Conservation (phyloP, 768 basidiomycete genomes). For the Cyathus striatus region DNA sequence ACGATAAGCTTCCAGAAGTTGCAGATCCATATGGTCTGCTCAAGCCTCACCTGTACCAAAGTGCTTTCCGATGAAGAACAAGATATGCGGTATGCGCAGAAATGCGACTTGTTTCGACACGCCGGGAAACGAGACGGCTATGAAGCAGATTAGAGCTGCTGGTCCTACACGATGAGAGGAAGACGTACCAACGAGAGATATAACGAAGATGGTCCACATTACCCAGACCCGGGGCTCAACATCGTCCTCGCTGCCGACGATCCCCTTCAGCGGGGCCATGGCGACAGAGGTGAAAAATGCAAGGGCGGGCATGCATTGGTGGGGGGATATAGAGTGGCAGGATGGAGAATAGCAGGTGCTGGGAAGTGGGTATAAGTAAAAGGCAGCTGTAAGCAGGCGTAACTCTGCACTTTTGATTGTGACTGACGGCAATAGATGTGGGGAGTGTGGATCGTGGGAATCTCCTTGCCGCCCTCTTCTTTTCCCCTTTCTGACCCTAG, state of each 20-base stretch:
- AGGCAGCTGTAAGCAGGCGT: no score
- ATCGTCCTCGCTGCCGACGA: not conserved
- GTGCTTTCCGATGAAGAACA: slow-evolving; percentile 86
- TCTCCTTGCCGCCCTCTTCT: no score
- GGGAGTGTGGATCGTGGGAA: no score
- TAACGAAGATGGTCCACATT: slow-evolving; percentile 48
- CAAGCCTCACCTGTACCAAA: slow-evolving; percentile 64
- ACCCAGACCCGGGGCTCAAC: slow-evolving; percentile 19
- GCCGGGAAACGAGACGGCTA: slow-evolving; percentile 72
- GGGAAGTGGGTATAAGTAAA: no score
- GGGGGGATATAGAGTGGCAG: no score
- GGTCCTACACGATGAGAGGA: not conserved
- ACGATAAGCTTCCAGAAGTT: slow-evolving; percentile 1
- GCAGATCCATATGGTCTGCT: not conserved
- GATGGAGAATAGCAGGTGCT: no score
- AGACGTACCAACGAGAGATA: slow-evolving; percentile 59
- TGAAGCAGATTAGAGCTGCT: slow-evolving; percentile 1
- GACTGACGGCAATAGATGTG: no score
- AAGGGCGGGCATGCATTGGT: no score
- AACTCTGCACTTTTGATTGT: no score
- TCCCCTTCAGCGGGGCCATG: no score
- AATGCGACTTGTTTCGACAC: slow-evolving; percentile 49
- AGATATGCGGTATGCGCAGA: slow-evolving; percentile 56
- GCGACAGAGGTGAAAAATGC: no score
- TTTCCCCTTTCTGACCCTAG: no score